A percentile compares a stretch with the other conserved stretches of the same genome.
Conservation (phyloP, 768 basidiomycete genomes). For the Rickenella mellea region DNA sequence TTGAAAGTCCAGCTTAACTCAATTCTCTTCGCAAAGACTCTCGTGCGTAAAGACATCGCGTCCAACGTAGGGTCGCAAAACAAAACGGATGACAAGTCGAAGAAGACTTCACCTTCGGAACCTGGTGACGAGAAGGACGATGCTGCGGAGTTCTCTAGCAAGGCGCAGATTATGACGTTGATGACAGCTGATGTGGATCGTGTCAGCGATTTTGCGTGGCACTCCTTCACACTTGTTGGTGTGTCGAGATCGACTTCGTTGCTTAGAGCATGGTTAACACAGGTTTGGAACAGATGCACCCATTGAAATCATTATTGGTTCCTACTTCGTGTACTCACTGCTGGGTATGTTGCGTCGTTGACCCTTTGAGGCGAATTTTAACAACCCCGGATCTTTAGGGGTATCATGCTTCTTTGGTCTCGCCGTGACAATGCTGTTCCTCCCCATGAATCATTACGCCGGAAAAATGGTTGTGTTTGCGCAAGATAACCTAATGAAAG, state of each 20-base stretch:
- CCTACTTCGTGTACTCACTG: constrained; percentile 65
- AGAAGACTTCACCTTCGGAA: constrained; percentile 15
- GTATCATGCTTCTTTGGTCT: constrained; percentile 73
- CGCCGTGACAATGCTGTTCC: constrained; percentile 54
- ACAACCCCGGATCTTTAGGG: constrained; percentile 20
- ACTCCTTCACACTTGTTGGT: constrained; percentile 69
- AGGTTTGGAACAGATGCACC: constrained; percentile 48
- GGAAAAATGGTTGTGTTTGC: constrained; percentile 70
- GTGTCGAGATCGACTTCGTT: constrained; percentile 10
- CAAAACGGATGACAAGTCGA: constrained; percentile 10
- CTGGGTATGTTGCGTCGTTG: constrained; percentile 39
- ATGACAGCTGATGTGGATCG: constrained; percentile 95
- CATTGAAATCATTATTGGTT: constrained; percentile 68
- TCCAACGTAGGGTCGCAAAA: constrained; percentile 36
- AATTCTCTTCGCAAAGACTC: constrained; percentile 80
- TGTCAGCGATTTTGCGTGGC: constrained; percentile 77
- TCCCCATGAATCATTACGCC: constrained; percentile 77
- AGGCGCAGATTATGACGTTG: constrained; percentile 84
- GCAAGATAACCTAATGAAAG: constrained; percentile 85
- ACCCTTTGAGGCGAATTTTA: background rate
- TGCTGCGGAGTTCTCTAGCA: constrained; percentile 41
- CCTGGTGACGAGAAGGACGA: constrained; percentile 41
- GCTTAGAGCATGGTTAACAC: background rate
- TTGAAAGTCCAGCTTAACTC: constrained; percentile 73
- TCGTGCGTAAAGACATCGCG: constrained; percentile 77